Percentiles rank a stretch among this genome's conserved stretches.
phyloP scores from a whole-genome alignment of 2,329 filamentous ascomycete species.

The Botryotinia calthae region DNA sequence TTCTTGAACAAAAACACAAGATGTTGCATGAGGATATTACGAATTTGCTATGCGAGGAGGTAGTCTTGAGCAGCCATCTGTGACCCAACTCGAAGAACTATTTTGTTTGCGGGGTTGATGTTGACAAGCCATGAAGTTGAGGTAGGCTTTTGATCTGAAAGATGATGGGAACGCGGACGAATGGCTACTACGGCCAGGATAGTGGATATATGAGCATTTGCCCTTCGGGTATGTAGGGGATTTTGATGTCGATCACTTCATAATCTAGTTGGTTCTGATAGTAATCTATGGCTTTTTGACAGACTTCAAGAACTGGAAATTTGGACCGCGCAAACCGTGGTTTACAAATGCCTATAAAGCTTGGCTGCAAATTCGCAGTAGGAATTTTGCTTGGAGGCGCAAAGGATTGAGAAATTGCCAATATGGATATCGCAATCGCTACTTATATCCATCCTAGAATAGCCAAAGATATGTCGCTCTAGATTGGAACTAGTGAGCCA shows the following conservation, averaged over 20 bases:
- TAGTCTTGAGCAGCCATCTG: slow-evolving; percentile 68
- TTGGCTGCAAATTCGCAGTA: slow-evolving; percentile 49
- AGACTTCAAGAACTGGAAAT: slow-evolving; percentile 57
- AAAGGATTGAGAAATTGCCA: slow-evolving; percentile 64
- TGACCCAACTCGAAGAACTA: slow-evolving; percentile 63
- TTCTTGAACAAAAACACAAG: slow-evolving; percentile 66
- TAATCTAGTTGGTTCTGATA: slow-evolving; percentile 52
- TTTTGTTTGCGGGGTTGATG: slow-evolving; percentile 64
- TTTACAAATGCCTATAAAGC: slow-evolving; percentile 66
- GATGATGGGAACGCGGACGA: slow-evolving; percentile 38
- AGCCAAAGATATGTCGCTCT: too few species aligned
- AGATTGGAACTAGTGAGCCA: too few species aligned
- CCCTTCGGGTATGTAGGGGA: slow-evolving; percentile 65
- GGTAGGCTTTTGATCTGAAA: background rate
- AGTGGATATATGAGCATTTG: slow-evolving; percentile 77
- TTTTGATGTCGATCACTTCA: slow-evolving; percentile 54
- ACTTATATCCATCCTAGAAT: too few species aligned
- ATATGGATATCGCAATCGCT: too few species aligned
- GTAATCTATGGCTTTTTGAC: slow-evolving; percentile 60
- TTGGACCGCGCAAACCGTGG: slow-evolving; percentile 70
- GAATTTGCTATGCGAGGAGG: slow-evolving; percentile 68
- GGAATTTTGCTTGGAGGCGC: slow-evolving; percentile 45
- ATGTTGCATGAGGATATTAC: slow-evolving; percentile 75
- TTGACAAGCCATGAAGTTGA: slow-evolving; percentile 47
- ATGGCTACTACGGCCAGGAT: slow-evolving; percentile 70